phyloP scores from a whole-genome alignment of 2,329 filamentous ascomycete genomes.

The Penicillium sp. region DNA sequence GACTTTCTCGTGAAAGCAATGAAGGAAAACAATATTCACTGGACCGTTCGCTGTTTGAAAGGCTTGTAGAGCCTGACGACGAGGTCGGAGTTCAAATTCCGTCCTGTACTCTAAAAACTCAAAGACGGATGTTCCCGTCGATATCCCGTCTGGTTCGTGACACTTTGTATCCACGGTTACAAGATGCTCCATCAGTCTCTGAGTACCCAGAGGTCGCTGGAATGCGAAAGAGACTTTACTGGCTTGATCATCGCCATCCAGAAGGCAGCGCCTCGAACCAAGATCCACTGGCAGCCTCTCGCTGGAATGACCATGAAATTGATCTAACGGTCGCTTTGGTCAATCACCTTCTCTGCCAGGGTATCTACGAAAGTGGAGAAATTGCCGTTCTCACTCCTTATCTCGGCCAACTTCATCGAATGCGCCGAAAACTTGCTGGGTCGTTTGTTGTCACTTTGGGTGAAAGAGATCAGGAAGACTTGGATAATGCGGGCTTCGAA shows the following conservation, averaged over 20 bases:
- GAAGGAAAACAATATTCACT: constrained; percentile 7
- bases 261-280: constrained; percentile 37
- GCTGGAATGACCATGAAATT: constrained; percentile 57
- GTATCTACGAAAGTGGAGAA: constrained; percentile 57
- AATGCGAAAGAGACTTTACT: constrained; percentile 19
- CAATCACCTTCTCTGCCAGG: constrained; percentile 65
- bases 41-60: constrained; percentile 14
- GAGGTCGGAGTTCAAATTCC: neutral
- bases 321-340: constrained; percentile 64
- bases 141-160: neutral
- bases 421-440: constrained; percentile 39
- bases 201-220: constrained; percentile 12
- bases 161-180: neutral
- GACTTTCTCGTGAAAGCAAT: constrained; percentile 2
- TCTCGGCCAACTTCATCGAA: constrained; percentile 51
- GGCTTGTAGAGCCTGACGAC: constrained; percentile 3
- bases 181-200: neutral
- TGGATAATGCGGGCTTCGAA: constrained; percentile 44
- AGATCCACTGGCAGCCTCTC: constrained; percentile 39
- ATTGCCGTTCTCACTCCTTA: constrained; percentile 71
- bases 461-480: constrained; percentile 60
- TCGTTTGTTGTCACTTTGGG: constrained; percentile 62
- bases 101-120: neutral
- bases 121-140: constrained; percentile 13
- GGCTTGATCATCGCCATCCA: constrained; percentile 45